phyloP scores from a whole-genome alignment of 805 yeast species.

The Saccharomycopsis selenospora region DNA sequence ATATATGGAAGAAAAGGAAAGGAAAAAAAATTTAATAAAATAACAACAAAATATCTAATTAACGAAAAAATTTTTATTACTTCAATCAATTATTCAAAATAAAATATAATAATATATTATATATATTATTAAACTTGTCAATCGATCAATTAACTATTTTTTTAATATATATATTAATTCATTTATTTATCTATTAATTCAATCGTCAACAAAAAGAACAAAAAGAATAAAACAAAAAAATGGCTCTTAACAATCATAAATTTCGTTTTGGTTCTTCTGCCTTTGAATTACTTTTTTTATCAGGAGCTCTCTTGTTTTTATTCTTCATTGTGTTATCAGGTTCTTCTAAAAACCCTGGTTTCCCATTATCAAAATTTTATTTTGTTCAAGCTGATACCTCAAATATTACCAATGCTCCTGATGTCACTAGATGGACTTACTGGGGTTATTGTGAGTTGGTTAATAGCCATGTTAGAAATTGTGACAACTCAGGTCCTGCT shows the following conservation, averaged over 20 bases:
- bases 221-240: no score
- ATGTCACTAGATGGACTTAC: slow-evolving; percentile 68
- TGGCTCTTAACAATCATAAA: not conserved
- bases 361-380: slow-evolving; percentile 61
- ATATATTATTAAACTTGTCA: no score
- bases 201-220: no score
- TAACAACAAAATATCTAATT: no score
- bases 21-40: no score
- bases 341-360: slow-evolving; percentile 36
- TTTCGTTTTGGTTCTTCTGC: not conserved
- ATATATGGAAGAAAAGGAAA: no score
- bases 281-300: slow-evolving; percentile 9
- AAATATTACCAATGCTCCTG: slow-evolving; percentile 36
- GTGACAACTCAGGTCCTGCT: slow-evolving; percentile 58
- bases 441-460: slow-evolving; percentile 52
- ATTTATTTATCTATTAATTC: no score
- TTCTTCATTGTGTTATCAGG: slow-evolving; percentile 62
- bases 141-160: no score
- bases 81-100: no score
- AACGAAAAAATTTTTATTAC: no score
- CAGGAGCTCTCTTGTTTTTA: slow-evolving; percentile 34
- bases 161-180: no score
- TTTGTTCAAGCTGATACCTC: slow-evolving; percentile 76
- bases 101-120: no score
- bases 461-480: slow-evolving; percentile 41